A percentile compares a stretch with the other conserved stretches of the same genome.
Conservation (phyloP, 257 asterid genomes). For the Catharanthus roseus region DNA sequence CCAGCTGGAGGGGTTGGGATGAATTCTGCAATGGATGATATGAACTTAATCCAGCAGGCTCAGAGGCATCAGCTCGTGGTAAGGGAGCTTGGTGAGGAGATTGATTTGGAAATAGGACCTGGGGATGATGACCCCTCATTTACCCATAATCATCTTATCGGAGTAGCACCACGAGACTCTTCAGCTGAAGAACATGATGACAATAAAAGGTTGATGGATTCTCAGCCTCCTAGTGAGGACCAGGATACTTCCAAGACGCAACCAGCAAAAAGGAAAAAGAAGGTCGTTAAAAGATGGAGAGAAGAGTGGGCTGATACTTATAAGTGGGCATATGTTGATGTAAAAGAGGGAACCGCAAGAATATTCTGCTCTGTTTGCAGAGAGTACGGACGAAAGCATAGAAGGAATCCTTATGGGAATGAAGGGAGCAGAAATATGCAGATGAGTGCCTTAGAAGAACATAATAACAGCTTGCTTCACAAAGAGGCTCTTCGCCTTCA, state of each 20-base stretch:
- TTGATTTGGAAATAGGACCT: constrained; percentile 90
- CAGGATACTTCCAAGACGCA: constrained; percentile 66
- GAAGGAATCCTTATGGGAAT: constrained; percentile 97
- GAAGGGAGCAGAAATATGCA: constrained; percentile 99
- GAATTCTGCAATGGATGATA: constrained; percentile 91
- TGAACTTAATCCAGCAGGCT: constrained; percentile 88
- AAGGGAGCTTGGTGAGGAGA: constrained; percentile 87
- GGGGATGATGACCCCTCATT: constrained; percentile 86
- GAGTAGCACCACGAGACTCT: constrained; percentile 69
- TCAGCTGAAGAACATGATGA: constrained; percentile 69
- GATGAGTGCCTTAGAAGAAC: constrained; percentile 99
- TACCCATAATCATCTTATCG: constrained; percentile 56
- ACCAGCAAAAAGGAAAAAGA: constrained; percentile 84
- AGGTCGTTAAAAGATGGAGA: constrained; percentile 98
- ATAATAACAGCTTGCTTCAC: constrained; percentile 95
- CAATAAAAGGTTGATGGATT: constrained; percentile 59
- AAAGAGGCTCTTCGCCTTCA: constrained; percentile 98
- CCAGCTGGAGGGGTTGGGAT: constrained; percentile 70
- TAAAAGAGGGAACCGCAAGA: constrained; percentile 91
- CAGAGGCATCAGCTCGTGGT: constrained; percentile 90
- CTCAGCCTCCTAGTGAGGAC: constrained; percentile 62
- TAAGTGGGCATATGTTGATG: constrained; percentile 97
- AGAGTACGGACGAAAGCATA: constrained; percentile 96
- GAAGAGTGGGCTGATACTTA: constrained; percentile 99
- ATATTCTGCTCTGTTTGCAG: constrained; percentile 96